Evolutionary conservation across 345 rosid species (phyloP), one percentile per base, ranked within the genome.

Genomic region (Citrus unshiu): DNA sequence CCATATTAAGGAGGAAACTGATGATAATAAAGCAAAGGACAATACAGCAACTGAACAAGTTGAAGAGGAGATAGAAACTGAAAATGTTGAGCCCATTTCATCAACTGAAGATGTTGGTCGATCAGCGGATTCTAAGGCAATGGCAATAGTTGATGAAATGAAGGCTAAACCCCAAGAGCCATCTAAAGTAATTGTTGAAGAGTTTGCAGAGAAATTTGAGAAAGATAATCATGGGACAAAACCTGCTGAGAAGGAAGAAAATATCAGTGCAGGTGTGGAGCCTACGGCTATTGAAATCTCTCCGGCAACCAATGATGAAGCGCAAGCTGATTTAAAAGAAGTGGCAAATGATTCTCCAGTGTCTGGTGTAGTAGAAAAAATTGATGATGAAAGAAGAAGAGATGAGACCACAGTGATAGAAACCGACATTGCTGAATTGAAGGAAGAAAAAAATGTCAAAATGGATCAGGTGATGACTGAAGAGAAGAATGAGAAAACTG

Each of bases 81-180:
- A 37, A 7, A 22, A 67, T 22, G 70, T 37, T 35, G 73, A 37
- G n/a, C 64, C 51, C 61, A 24, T 19, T 29, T 54, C 40, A 35
- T 65, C 72, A 43, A 75, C 35, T 76, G 77, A 77, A 60, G 49
- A 77, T 21, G 72, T 71, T 25, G 73, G 65, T 10, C 18, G 4
- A 12, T 7, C 49, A 70, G 79, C 2, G 27, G 81, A 65, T 51
- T n/a, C 4, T 29, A 63, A 69, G 60, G 30, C 40, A 71, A 77
- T 34, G 14, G 75, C 66, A 79, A 56, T 29, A 61, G 75, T 56
- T 51, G 49, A 76, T 54, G 70, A 51, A 59, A 80, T 63, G 59
- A 78, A 54, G 57, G 22, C 58, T 51, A 68, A 81, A 66, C 72
- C 54, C 12, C 40, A 37, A 27, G 74, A 71, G 49, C 79, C n/a